Evolutionary conservation across 2,329 filamentous ascomycete species (phyloP).

Genomic region (Sclerotinia minor): DNA sequence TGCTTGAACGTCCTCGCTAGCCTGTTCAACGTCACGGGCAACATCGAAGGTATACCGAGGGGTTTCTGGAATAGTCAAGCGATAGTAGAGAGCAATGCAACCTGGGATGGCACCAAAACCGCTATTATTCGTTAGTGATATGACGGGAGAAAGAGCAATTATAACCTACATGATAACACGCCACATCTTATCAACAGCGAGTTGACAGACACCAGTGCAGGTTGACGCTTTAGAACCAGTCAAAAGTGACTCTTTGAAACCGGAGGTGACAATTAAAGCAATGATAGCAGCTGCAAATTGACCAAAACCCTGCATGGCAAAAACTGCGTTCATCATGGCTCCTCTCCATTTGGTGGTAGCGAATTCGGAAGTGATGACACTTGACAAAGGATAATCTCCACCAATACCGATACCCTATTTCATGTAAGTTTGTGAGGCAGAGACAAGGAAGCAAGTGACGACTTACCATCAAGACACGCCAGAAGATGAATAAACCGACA

Average conservation of each 20-base stretch:
- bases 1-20: constrained; percentile 69
- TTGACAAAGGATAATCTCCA: constrained; percentile 79
- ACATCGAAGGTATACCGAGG: constrained; percentile 87
- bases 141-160: not conserved
- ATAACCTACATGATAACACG: constrained; percentile 60
- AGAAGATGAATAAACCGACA: constrained; percentile 72
- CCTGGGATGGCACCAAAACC: constrained; percentile 80
- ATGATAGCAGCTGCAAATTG: constrained; percentile 75
- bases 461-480: constrained; percentile 69
- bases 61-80: constrained; percentile 82
- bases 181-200: constrained; percentile 89
- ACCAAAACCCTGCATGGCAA: constrained; percentile 84
- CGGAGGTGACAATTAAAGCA: constrained; percentile 71
- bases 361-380: constrained; percentile 85
- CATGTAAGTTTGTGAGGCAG: constrained; percentile 40
- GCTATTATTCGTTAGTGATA: constrained; percentile 21
- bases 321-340: constrained; percentile 84
- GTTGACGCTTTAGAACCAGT: constrained; percentile 51
- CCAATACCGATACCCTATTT: constrained; percentile 62
- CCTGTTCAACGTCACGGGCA: constrained; percentile 71
- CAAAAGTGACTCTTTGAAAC: constrained; percentile 65
- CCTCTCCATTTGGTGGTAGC: constrained; percentile 83
- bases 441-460: too few relatives aligned
- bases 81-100: constrained; percentile 79
- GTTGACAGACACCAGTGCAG: constrained; percentile 63